Conservation (phyloP, 2,329 filamentous ascomycete genomes). For the Claviceps humidiphila region DNA sequence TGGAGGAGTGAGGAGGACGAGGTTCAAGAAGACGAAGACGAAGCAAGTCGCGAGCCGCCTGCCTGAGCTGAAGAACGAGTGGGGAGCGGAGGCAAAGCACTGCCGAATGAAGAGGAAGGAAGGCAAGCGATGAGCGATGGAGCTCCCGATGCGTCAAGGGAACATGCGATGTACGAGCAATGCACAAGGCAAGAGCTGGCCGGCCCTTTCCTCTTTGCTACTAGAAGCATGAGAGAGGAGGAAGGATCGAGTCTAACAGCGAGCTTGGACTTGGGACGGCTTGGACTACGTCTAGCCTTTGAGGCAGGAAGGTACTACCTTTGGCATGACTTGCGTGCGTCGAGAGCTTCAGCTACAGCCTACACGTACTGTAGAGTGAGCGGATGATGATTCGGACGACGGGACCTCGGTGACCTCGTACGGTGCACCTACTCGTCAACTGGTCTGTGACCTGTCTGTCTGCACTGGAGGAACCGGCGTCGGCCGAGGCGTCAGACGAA, state of each 20-base stretch:
- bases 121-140: background rate
- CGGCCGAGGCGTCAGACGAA: slow-evolving; percentile 5
- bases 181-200: background rate
- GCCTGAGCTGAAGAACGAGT: background rate
- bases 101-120: background rate
- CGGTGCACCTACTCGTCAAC: too few species aligned
- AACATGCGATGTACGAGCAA: background rate
- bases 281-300: too few species aligned
- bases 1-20: background rate
- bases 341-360: too few species aligned
- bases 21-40: background rate
- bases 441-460: too few species aligned
- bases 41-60: background rate
- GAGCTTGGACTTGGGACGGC: too few species aligned
- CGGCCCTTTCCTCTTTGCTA: background rate
- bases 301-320: too few species aligned
- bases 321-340: too few species aligned
- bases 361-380: too few species aligned
- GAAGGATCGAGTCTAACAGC: background rate
- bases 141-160: background rate
- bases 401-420: too few species aligned
- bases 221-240: background rate
- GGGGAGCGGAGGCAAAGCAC: slow-evolving; percentile 1
- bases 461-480: background rate
- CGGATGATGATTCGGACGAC: too few species aligned